These are phyloP conservation scores for Trichosphaerium sp. DNA, from an alignment of 78 protist genomes.

Conservation along the genomic window DNA sequence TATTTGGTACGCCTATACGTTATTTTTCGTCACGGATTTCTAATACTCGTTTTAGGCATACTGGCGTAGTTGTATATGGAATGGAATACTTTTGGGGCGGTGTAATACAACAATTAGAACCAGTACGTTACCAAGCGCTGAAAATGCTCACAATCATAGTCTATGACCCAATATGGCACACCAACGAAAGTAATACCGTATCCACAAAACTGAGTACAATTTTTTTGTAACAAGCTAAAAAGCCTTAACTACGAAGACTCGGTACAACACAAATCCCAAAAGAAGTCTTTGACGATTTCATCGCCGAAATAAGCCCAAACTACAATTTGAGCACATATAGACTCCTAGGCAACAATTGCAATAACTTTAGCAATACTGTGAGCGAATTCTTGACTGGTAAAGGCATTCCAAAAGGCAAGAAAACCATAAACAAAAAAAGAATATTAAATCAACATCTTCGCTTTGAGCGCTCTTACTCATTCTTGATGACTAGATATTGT, in stretches of 20 bases:
- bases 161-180: too few species aligned
- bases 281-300: background rate
- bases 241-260: too few species aligned
- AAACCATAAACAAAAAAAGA: too few species aligned
- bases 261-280: background rate
- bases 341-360: slow-evolving; percentile 13
- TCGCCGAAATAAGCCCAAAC: background rate
- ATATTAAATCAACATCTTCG: too few species aligned
- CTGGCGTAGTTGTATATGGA: slow-evolving; percentile 24
- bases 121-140: background rate
- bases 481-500: too few species aligned
- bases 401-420: too few species aligned
- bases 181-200: too few species aligned
- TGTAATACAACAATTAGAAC: background rate
- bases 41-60: slow-evolving; percentile 2
- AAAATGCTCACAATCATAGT: too few species aligned
- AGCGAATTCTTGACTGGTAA: background rate
- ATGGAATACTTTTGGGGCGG: slow-evolving; percentile 12
- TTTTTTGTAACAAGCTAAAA: too few species aligned
- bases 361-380: slow-evolving; percentile 4
- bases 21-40: background rate
- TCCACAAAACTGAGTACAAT: too few species aligned
- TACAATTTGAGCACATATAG: slow-evolving; percentile 8
- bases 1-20: background rate
- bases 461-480: too few species aligned